Percentiles rank a stretch among this genome's conserved stretches.
phyloP scores from a whole-genome alignment of 108 stramenopile species.

The Poteriospumella lacustris region DNA sequence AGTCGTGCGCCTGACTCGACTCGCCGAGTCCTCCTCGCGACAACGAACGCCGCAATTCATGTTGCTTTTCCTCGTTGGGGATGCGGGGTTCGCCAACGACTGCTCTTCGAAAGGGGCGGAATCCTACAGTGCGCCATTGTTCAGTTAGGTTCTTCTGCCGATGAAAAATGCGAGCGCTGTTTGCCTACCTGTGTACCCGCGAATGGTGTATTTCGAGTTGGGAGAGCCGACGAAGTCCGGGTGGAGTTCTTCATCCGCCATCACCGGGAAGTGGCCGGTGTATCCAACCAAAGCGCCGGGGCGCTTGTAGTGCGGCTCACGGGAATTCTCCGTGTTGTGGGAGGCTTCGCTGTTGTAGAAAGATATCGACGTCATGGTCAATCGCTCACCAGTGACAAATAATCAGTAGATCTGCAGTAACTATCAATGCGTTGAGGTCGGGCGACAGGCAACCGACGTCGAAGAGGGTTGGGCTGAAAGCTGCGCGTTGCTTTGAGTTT shows the following conservation, averaged over 20 bases:
- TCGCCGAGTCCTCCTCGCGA: too few species aligned
- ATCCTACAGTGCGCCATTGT: neutral
- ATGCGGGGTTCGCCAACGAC: neutral
- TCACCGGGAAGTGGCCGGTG: neutral
- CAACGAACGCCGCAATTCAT: too few species aligned
- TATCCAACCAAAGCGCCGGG: neutral
- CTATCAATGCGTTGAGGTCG: too few species aligned
- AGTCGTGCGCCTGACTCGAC: neutral
- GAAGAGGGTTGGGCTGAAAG: too few species aligned
- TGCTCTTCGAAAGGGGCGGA: neutral
- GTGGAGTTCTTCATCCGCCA: neutral
- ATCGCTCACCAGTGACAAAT: too few species aligned
- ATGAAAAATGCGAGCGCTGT: neutral
- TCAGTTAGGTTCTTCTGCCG: neutral
- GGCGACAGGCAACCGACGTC: too few species aligned
- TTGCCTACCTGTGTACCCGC: constrained; percentile 3
- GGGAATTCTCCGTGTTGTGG: too few species aligned
- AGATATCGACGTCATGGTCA: too few species aligned
- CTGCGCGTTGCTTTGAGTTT: too few species aligned
- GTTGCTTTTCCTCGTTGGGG: neutral
- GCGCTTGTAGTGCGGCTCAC: neutral
- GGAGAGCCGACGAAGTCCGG: neutral
- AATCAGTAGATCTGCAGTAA: too few species aligned
- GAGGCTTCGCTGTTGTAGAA: too few species aligned
- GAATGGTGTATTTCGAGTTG: neutral